phyloP scores from a whole-genome alignment of 176 grass and related monocot genomes.

The Areca catechu region DNA sequence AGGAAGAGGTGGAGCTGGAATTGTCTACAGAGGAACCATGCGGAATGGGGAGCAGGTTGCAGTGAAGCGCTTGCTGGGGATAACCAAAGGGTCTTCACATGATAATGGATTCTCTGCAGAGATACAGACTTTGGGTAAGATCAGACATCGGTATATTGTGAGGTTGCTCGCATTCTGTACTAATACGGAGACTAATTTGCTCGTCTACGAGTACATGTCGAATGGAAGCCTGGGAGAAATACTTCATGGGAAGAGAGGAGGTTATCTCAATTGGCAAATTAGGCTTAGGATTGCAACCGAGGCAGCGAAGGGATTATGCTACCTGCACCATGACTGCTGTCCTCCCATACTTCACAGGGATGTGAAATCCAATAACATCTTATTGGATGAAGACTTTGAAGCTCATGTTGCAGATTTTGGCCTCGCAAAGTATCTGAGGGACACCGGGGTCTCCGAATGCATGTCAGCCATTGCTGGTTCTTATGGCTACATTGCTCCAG shows the following conservation, averaged over 20 bases:
- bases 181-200: constrained; percentile 30
- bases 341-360: constrained; percentile 75
- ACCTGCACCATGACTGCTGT: constrained; percentile 80
- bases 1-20: constrained; percentile 57
- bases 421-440: constrained; percentile 61
- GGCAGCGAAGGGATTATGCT: constrained; percentile 66
- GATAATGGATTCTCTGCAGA: constrained; percentile 69
- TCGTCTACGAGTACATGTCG: constrained; percentile 81
- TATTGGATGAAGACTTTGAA: constrained; percentile 46
- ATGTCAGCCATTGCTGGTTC: constrained; percentile 82
- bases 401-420: constrained; percentile 82
- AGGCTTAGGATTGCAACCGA: constrained; percentile 59
- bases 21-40: constrained; percentile 64
- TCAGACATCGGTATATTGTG: constrained; percentile 71
- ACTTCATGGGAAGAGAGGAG: constrained; percentile 36
- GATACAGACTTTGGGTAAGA: constrained; percentile 63
- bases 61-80: constrained; percentile 50
- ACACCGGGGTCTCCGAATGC: constrained; percentile 47
- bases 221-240: constrained; percentile 60
- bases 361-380: constrained; percentile 80
- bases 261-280: constrained; percentile 41
- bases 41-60: constrained; percentile 54
- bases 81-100: constrained; percentile 19
- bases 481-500: constrained; percentile 87
- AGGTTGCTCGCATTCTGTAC: constrained; percentile 54